Base-by-base conservation (phyloP, 2,329 filamentous ascomycete genomes). In the Podosphaera xanthii region DNA sequence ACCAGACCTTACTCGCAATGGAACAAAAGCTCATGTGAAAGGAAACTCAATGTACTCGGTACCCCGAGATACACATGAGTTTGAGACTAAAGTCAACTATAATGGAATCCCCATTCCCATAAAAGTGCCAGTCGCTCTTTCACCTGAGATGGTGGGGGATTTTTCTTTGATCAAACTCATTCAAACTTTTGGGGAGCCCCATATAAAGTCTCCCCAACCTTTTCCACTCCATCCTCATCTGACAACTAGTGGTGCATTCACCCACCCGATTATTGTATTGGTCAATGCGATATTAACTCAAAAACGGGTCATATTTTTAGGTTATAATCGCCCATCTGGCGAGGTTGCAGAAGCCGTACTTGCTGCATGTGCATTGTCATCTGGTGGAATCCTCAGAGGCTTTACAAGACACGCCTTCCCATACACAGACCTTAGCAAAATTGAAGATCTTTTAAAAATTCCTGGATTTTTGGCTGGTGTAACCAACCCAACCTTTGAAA, bases 341-440 rank as follows among this genome's bases (percentile, higher is more conserved):
- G 90, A 96, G 68, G 92, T 98, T 34, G 92, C 92, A 1, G 91
- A 98, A 73, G 91, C 92, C n/a, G 92, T 98, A 2, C 78, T 98
- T 7, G 92, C 89, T n/a, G 90, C 92, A 1, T 98, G 92, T 70
- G 88, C 92, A 9, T 77, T 98, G 54, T 91, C 86, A 12, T 96
- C 90, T 10, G 92, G 92, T 30, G 91, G 92, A 4, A 76, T 95
- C n/a, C 75, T 98, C 42, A 80, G 90, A 60, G 92, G 92, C 35
- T 98, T 98, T 71, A 95, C 91, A 7, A 81, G 92, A 22, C 88
- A 97, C 72, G 92, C 92, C 0, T 98, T 98, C 69, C 92, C 92
- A 1, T 98, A 98, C 69, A 98, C 92, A 0, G 92, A 98, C 72
- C 77, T 98, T 50, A 96, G 89, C 63, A 98, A 98, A 72, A 90